phyloP scores from a whole-genome alignment of 495 filamentous ascomycete genomes.

The Podospora pseudoanserina region DNA sequence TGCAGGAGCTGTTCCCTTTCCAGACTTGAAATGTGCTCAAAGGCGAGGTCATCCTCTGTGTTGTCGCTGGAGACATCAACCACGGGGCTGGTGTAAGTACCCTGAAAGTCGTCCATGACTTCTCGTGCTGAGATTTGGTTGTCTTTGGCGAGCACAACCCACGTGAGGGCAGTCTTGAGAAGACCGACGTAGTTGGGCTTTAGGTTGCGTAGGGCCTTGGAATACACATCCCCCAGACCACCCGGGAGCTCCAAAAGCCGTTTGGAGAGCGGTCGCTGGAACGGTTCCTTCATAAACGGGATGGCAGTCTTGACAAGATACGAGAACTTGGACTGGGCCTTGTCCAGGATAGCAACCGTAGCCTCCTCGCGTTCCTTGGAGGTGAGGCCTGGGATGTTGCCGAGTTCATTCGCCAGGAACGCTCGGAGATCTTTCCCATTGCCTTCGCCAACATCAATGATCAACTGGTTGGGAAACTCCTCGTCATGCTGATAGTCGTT shows the following conservation, averaged over 20 bases:
- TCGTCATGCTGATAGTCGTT: constrained; percentile 2
- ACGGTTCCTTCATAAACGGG: constrained; percentile 26
- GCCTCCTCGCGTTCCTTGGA: constrained; percentile 23
- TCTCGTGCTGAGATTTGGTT: constrained; percentile 14
- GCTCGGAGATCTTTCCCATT: constrained; percentile 19
- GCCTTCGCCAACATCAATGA: constrained; percentile 12
- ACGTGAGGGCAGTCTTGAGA: constrained; percentile 26
- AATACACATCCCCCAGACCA: constrained; percentile 21
- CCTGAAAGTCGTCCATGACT: constrained; percentile 29
- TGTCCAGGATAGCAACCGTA: constrained; percentile 16
- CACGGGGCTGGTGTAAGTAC: constrained; percentile 11
- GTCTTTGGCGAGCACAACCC: constrained; percentile 17
- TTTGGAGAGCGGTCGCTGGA: constrained; percentile 24
- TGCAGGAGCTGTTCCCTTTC: constrained; percentile 23
- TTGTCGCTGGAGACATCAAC: neutral
- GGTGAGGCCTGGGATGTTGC: constrained; percentile 18
- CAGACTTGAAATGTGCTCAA: constrained; percentile 13
- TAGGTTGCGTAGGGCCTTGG: constrained; percentile 21
- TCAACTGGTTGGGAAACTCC: neutral
- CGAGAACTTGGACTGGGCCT: constrained; percentile 21
- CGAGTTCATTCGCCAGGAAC: constrained; percentile 15
- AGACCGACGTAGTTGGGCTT: constrained; percentile 28
- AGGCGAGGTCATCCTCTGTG: neutral
- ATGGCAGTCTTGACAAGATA: constrained; percentile 24
- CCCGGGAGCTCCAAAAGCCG: constrained; percentile 22